Percentiles rank a stretch among this genome's conserved stretches.
phyloP scores from a whole-genome alignment of 2,329 filamentous ascomycete species.

The Fusarium sp. region DNA sequence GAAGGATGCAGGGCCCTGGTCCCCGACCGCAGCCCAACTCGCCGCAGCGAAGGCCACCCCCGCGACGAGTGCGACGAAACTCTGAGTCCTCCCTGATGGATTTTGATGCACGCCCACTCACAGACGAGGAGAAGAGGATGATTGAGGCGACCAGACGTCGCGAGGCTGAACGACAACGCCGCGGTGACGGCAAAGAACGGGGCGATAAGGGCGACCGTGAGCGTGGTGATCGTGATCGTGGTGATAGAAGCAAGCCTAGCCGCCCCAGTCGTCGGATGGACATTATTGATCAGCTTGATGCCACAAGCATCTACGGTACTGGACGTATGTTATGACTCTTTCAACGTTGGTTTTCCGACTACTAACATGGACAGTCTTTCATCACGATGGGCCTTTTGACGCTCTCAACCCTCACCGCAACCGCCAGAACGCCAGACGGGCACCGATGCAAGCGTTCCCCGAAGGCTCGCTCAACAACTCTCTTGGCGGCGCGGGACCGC shows the following conservation, averaged over 20 bases:
- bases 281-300: constrained; percentile 96
- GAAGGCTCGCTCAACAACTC: constrained; percentile 93
- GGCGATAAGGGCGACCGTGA: constrained; percentile 52
- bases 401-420: constrained; percentile 96
- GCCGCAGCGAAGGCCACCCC: constrained; percentile 41
- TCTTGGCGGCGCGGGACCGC: constrained; percentile 85
- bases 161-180: constrained; percentile 39
- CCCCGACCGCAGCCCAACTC: constrained; percentile 52
- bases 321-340: constrained; percentile 72
- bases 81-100: constrained; percentile 82
- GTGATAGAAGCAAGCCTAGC: constrained; percentile 63
- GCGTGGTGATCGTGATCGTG: constrained; percentile 40
- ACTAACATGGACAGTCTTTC: constrained; percentile 77
- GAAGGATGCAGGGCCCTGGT: constrained; percentile 53
- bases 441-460: constrained; percentile 97
- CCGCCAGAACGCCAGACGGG: constrained; percentile 81
- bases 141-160: constrained; percentile 51
- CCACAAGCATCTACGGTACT: constrained; percentile 94
- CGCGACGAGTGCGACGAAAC: constrained; percentile 73
- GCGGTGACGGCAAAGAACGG: constrained; percentile 40
- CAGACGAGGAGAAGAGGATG: constrained; percentile 62
- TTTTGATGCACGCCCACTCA: constrained; percentile 66
- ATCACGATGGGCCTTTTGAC: constrained; percentile 97
- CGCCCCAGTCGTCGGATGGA: constrained; percentile 72
- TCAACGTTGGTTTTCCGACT: background rate